phyloP scores from a whole-genome alignment of 257 asterid genomes.

The Voacanga thouarsii region DNA sequence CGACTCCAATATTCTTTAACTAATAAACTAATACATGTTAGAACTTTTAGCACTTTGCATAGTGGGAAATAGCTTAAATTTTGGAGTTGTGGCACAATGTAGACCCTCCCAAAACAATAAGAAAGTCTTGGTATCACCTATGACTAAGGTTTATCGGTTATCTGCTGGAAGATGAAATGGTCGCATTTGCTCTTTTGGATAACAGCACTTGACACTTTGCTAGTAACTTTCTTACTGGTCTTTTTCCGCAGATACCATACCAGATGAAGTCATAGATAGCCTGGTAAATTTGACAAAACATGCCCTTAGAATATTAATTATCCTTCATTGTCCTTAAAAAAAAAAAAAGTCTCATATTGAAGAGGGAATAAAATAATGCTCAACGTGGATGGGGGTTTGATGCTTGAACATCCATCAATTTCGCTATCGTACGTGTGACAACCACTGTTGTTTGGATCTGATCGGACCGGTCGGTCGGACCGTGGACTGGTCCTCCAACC shows the following conservation, averaged over 20 bases:
- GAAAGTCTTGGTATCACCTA: not conserved
- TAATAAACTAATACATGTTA: not conserved
- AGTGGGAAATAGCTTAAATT: not conserved
- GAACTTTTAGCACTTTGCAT: not conserved
- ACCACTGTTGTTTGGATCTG: no score
- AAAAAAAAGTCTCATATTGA: conserved; percentile 48
- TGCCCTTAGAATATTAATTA: not conserved
- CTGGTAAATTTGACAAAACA: conserved; percentile 48
- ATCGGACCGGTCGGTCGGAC: no score
- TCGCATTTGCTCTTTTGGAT: not conserved
- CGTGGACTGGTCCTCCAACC: no score
- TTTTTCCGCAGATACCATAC: conserved; percentile 80
- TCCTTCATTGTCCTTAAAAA: conserved; percentile 22
- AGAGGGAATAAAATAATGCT: conserved; percentile 65
- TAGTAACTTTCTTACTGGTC: conserved; percentile 48
- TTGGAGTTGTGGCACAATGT: not conserved
- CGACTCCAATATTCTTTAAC: not conserved
- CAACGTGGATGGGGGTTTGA: conserved; percentile 90
- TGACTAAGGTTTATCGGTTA: not conserved
- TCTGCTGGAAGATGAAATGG: not conserved
- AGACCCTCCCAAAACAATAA: not conserved
- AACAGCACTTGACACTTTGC: no score
- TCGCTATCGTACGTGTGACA: no score
- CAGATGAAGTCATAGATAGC: conserved; percentile 65
- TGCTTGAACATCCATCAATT: conserved; percentile 95